These are phyloP conservation scores for Malassezia globosa DNA, from an alignment of 1,284 basidiomycete genomes.

Conservation along the genomic window DNA sequence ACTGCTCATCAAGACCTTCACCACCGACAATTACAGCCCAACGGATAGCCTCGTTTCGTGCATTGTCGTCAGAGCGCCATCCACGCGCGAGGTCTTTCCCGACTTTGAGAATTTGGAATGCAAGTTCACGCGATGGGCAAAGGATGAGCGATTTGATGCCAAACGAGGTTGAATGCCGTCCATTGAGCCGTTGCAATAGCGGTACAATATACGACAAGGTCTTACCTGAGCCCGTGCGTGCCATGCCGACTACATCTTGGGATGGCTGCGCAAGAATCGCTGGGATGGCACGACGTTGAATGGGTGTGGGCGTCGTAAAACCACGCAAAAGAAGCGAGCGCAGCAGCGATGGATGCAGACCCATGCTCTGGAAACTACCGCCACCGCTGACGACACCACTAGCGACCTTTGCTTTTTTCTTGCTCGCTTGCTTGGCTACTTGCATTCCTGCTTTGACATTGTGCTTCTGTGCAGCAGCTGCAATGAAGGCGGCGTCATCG, in stretches of 20 bases:
- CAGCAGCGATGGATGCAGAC: slow-evolving; percentile 66
- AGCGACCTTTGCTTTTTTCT: slow-evolving; percentile 30
- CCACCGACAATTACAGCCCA: slow-evolving; percentile 96
- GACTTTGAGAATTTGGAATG: slow-evolving; percentile 82
- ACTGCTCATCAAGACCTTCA: slow-evolving; percentile 89
- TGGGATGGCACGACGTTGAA: slow-evolving; percentile 83
- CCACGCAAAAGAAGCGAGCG: slow-evolving; percentile 82
- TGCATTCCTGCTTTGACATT: slow-evolving; percentile 41
- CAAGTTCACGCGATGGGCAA: slow-evolving; percentile 84
- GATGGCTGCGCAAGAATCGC: slow-evolving; percentile 72
- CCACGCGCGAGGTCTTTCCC: slow-evolving; percentile 83
- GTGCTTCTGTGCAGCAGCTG: slow-evolving; percentile 35
- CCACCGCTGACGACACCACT: slow-evolving; percentile 36
- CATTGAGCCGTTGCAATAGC: slow-evolving; percentile 72
- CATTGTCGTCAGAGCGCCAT: slow-evolving; percentile 52
- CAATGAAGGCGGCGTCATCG: slow-evolving; percentile 42
- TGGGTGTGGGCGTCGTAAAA: slow-evolving; percentile 88
- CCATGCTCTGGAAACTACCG: slow-evolving; percentile 46
- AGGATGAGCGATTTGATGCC: slow-evolving; percentile 80
- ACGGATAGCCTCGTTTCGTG: slow-evolving; percentile 56
- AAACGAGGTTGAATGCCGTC: slow-evolving; percentile 65
- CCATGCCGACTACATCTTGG: slow-evolving; percentile 93
- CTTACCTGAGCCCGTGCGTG: slow-evolving; percentile 93
- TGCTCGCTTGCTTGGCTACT: slow-evolving; percentile 30
- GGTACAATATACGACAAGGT: slow-evolving; percentile 93